These are phyloP conservation scores for Eleusine indica DNA, from an alignment of 176 grass and related monocot genomes.

Conservation along the genomic window DNA sequence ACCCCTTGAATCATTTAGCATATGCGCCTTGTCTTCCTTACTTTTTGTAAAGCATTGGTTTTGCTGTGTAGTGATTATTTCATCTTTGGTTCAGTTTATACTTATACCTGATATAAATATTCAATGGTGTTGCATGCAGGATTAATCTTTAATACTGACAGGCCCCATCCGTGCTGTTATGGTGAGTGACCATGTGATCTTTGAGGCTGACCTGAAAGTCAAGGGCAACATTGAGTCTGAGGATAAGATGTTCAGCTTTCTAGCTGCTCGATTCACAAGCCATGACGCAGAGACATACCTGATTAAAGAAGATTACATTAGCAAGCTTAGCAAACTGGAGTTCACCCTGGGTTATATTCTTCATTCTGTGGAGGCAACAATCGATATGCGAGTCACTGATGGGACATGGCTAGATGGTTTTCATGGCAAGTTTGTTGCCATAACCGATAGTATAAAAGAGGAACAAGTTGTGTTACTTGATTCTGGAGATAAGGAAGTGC, in stretches of 20 bases:
- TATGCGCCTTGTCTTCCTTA: not conserved
- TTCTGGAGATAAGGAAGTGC: conserved; percentile 1
- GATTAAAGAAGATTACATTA: not conserved
- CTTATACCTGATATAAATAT: not conserved
- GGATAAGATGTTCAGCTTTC: not conserved
- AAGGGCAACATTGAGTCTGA: conserved; percentile 8
- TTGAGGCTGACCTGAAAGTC: not conserved
- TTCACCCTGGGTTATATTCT: not conserved
- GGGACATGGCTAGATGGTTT: not conserved
- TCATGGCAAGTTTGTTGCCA: not conserved
- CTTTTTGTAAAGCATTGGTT: not conserved
- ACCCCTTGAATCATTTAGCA: no score
- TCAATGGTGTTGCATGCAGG: conserved; percentile 7
- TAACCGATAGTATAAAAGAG: not conserved
- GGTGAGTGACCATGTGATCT: not conserved
- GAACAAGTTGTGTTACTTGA: not conserved
- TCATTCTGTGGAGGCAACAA: conserved; percentile 26
- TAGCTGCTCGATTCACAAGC: not conserved
- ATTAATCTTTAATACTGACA: conserved; percentile 11
- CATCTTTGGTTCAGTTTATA: not conserved
- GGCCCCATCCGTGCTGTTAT: conserved; percentile 10
- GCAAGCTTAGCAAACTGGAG: conserved; percentile 27
- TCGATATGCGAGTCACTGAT: not conserved
- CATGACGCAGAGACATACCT: not conserved
- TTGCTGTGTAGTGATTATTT: conserved; percentile 15